Evolutionary conservation across 768 basidiomycete genomes (phyloP), one percentile per base, ranked within the genome.

Genomic region (Tulasnella sp.): DNA sequence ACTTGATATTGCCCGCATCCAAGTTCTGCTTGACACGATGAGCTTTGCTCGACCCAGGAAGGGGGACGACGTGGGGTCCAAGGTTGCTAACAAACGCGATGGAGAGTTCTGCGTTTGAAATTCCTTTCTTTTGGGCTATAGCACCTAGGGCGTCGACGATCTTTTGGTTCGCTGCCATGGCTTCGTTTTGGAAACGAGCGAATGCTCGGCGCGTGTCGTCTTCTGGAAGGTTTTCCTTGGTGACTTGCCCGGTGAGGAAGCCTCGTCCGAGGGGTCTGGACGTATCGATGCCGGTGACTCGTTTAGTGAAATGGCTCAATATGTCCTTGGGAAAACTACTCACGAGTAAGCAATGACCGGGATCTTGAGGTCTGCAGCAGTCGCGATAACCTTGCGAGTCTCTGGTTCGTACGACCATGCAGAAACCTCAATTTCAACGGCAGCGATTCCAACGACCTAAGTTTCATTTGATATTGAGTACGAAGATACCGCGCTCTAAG

Each of bases 351-450:
- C 90, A 12, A 88, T 80, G 19, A 91, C 85, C 2, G 89, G 82
- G 69, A 91, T 84, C 0, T 86, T 86, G n/a, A 89, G 85, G 77
- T 90, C 88, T 71, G 84, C 81, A 9, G 88, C 87, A 0, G 88
- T 85, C 0, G 84, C 84, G 76, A 91, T 85, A 14, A 90, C 74
- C 31, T 76, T 78, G 45, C 49, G 64, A 25, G 82, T 82, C 49
- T 81, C 81, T 14, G 76, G 74, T 70, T 84, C 83, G 76, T 81
- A 81, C 0, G 82, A 79, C 81, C 83, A 84, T n/a, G 83, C 78
- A 79, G 88, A 90, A 54, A 90, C 82, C 81, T 92, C 91, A 72
- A 91, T 90, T 80, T 92, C 90, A 9, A 84, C 81, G 69, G 83
- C 82, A 31, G 82, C 80, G 78, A 83, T 81, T 5, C 82, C 81